phyloP scores from a whole-genome alignment of 768 basidiomycete species.

The Calocybe gangraenosa region DNA sequence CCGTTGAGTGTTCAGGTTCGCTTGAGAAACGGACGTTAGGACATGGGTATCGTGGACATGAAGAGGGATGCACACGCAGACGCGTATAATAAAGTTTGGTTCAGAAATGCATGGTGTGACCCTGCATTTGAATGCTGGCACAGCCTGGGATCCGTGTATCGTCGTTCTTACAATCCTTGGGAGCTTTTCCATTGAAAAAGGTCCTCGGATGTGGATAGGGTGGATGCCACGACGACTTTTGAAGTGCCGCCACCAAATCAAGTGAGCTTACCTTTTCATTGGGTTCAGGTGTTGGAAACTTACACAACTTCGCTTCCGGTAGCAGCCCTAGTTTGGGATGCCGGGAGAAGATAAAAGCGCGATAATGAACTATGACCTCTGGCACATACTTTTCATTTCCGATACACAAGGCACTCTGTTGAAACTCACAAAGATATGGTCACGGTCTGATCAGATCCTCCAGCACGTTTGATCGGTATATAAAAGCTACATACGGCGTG shows the following conservation, averaged over 20 bases:
- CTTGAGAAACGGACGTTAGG: neutral
- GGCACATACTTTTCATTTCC: conserved; percentile 14
- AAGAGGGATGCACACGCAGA: neutral
- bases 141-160: neutral
- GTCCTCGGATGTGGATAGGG: neutral
- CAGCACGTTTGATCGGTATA: too few relatives aligned
- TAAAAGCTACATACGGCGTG: too few relatives aligned
- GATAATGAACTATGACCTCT: neutral
- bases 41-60: neutral
- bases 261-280: neutral
- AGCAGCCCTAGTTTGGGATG: neutral
- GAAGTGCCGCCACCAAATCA: neutral
- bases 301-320: conserved; percentile 1
- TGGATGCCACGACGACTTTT: too few relatives aligned
- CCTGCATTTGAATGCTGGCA: conserved; percentile 2
- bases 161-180: neutral
- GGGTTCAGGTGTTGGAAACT: neutral
- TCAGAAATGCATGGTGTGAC: neutral
- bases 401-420: conserved; percentile 7
- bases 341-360: neutral
- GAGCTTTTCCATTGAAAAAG: neutral
- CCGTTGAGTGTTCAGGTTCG: neutral
- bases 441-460: too few relatives aligned
- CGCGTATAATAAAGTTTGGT: neutral
- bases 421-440: neutral